Conservation (phyloP, 495 filamentous ascomycete species). For the Penicillium cosmopolitanum region DNA sequence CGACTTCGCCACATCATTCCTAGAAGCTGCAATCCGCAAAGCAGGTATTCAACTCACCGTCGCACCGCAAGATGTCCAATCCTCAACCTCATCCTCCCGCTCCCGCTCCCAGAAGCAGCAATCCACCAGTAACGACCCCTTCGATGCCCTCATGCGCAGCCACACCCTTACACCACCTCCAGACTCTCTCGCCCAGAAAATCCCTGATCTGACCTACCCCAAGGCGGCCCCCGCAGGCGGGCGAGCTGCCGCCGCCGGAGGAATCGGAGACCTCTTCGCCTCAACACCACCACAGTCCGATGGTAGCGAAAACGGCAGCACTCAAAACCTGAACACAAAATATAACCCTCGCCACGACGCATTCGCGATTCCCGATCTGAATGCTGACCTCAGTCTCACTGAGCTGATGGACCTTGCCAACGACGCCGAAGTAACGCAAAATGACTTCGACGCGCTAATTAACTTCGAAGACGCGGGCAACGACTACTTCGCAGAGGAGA, state of each 20-base stretch:
- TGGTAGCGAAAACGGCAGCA: conserved; percentile 50
- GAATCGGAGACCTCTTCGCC: conserved; percentile 33
- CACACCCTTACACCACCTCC: conserved; percentile 48
- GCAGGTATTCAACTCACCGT: conserved; percentile 64
- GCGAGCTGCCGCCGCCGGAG: conserved; percentile 15
- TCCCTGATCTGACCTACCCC: conserved; percentile 49
- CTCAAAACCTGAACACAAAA: conserved; percentile 46
- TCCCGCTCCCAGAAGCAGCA: conserved; percentile 9
- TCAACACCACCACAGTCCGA: conserved; percentile 50
- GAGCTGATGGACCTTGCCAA: conserved; percentile 53
- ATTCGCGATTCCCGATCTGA: conserved; percentile 39
- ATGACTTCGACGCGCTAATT: conserved; percentile 53
- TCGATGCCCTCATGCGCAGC: conserved; percentile 31
- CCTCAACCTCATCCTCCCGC: conserved; percentile 14
- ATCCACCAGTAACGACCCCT: conserved; percentile 21
- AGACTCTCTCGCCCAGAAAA: conserved; percentile 48
- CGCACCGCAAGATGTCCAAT: conserved; percentile 44
- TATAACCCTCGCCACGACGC: conserved; percentile 31
- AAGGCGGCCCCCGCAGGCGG: conserved; percentile 25
- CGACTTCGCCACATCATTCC: conserved; percentile 82
- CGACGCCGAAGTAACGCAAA: conserved; percentile 53
- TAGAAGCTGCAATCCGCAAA: conserved; percentile 82
- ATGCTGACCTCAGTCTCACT: conserved; percentile 45
- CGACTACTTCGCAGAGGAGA: conserved; percentile 44
- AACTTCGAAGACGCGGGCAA: conserved; percentile 50